Conservation (phyloP, 2,329 filamentous ascomycete genomes). For the Lecanoromycetidae sp. region DNA sequence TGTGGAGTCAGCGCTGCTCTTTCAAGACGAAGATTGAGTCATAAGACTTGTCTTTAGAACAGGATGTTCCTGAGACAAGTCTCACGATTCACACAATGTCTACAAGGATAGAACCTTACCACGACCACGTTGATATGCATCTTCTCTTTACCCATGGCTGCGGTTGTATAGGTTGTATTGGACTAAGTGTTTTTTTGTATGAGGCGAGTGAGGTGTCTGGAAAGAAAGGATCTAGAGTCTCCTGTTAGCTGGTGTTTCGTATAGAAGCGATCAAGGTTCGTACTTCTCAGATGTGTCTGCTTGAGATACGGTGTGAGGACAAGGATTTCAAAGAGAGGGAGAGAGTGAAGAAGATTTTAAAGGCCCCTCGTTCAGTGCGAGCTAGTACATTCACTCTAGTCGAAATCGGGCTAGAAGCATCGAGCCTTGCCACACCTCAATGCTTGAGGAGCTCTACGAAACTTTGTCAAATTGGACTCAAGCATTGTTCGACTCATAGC, state of each 20-base stretch:
- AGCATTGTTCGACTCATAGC: no score
- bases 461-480: not conserved
- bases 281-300: conserved; percentile 15
- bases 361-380: conserved; percentile 8
- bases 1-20: no score
- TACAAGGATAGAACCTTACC: no score
- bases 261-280: no score
- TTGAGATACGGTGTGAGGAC: conserved; percentile 16
- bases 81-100: no score
- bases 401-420: not conserved
- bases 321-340: conserved; percentile 1
- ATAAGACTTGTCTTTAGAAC: no score
- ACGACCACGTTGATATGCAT: conserved; percentile 95
- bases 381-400: no score
- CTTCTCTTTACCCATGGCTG: conserved; percentile 80
- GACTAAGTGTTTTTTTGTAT: conserved; percentile 14
- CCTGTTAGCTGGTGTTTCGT: conserved; percentile 22
- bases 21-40: no score
- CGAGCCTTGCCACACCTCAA: not conserved
- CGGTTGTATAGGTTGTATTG: conserved; percentile 29
- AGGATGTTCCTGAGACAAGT: no score
- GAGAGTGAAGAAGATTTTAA: conserved; percentile 1
- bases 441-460: not conserved
- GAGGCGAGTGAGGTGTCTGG: conserved; percentile 28
- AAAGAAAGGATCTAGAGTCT: conserved; percentile 23